Percentiles rank a stretch among this genome's conserved stretches.
phyloP scores from a whole-genome alignment of 805 yeast species.

The Diddensiella transvaalensis region DNA sequence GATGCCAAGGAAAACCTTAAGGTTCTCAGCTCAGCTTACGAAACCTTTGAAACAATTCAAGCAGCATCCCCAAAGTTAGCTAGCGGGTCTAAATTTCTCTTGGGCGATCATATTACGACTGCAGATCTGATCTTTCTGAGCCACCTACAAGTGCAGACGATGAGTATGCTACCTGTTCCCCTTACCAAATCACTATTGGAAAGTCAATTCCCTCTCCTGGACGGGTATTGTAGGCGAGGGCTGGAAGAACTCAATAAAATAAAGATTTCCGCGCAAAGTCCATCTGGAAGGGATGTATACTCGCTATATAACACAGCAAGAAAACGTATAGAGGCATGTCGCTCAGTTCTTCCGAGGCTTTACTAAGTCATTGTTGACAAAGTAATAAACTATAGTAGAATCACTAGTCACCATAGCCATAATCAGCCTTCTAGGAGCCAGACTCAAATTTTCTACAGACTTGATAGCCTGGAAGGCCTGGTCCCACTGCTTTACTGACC shows the following conservation, averaged over 20 bases:
- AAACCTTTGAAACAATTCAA: slow-evolving; percentile 7
- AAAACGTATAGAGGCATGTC: background rate
- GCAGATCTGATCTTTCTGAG: slow-evolving; percentile 21
- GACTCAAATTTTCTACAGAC: slow-evolving; percentile 7
- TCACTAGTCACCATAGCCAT: slow-evolving; percentile 43
- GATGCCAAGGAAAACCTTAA: slow-evolving; percentile 17
- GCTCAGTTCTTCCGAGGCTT: slow-evolving; percentile 38
- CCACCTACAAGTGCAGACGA: slow-evolving; percentile 18
- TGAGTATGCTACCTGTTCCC: slow-evolving; percentile 17
- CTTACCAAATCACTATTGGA: slow-evolving; percentile 15
- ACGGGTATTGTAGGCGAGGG: slow-evolving; percentile 3
- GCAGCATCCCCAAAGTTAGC: background rate
- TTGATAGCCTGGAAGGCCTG: slow-evolving; percentile 30
- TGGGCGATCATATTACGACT: slow-evolving; percentile 6
- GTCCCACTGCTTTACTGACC: slow-evolving; percentile 35
- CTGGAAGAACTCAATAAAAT: background rate
- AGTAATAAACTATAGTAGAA: slow-evolving; percentile 42
- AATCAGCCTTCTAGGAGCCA: slow-evolving; percentile 29
- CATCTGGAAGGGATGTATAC: slow-evolving; percentile 7
- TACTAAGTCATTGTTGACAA: slow-evolving; percentile 37
- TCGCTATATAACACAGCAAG: slow-evolving; percentile 9
- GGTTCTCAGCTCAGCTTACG: slow-evolving; percentile 11
- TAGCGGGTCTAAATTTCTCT: background rate
- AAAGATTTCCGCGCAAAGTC: background rate
- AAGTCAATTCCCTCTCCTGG: slow-evolving; percentile 15